Evolutionary conservation across 805 yeast species (phyloP).

Genomic region (Schizosaccharomyces octosporus): DNA sequence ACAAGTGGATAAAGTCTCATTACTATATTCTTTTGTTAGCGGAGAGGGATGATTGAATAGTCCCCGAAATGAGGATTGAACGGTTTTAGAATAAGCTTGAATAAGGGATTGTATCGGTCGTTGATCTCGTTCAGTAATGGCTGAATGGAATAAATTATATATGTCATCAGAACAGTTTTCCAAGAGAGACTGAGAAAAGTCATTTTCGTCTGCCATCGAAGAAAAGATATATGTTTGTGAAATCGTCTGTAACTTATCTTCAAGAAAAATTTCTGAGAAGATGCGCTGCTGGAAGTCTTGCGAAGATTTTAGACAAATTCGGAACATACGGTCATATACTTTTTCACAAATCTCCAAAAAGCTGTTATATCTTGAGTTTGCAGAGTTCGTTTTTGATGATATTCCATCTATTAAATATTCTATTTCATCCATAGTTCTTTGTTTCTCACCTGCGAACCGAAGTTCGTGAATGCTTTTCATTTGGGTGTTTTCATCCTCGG

Average conservation of each 20-base stretch:
- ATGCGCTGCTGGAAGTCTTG: neutral
- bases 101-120: no score
- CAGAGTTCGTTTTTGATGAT: neutral
- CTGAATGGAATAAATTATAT: neutral
- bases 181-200: neutral
- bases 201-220: neutral
- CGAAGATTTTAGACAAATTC: neutral
- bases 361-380: neutral
- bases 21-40: neutral
- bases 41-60: neutral
- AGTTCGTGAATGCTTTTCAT: conserved; percentile 9
- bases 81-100: no score
- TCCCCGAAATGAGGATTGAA: neutral
- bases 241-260: neutral
- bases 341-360: neutral
- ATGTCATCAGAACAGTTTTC: neutral
- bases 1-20: neutral
- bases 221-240: neutral
- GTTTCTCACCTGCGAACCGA: conserved; percentile 8
- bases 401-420: conserved; percentile 9
- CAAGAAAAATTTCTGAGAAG: neutral
- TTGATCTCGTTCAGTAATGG: neutral
- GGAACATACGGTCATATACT: neutral
- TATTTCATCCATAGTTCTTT: conserved; percentile 8
- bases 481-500: neutral